Percentiles rank a stretch among this genome's conserved stretches.
Evolutionary conservation across 495 filamentous ascomycete genomes (phyloP).

Genomic region (Collariella sp.): DNA sequence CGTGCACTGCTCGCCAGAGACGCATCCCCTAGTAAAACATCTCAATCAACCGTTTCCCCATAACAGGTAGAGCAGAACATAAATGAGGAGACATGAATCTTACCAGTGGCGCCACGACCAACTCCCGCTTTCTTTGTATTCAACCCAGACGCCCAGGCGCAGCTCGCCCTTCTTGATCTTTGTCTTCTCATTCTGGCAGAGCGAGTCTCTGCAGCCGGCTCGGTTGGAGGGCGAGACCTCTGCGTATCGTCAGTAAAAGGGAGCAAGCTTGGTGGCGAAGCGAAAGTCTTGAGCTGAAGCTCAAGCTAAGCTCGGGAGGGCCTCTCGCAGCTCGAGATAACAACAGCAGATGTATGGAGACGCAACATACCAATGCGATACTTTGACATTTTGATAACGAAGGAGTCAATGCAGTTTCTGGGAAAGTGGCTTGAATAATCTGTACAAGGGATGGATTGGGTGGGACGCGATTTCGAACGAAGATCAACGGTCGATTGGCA

Average conservation of each 20-base stretch:
- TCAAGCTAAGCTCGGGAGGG: neutral
- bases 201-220: slow-evolving; percentile 57
- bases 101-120: slow-evolving; percentile 78
- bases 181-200: slow-evolving; percentile 52
- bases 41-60: neutral
- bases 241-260: slow-evolving; percentile 24
- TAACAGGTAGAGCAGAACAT: neutral
- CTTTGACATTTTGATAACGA: neutral
- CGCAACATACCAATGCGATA: slow-evolving; percentile 10
- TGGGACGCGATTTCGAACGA: too few species aligned
- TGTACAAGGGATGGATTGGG: too few species aligned
- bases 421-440: neutral
- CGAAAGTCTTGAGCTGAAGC: neutral
- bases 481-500: too few species aligned
- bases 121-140: slow-evolving; percentile 35
- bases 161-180: slow-evolving; percentile 75
- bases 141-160: slow-evolving; percentile 60
- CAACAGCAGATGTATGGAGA: too few species aligned
- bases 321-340: too few species aligned
- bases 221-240: slow-evolving; percentile 53
- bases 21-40: slow-evolving; percentile 57
- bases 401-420: neutral
- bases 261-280: too few species aligned
- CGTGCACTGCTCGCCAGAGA: slow-evolving; percentile 54
- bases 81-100: slow-evolving; percentile 16